A percentile compares a stretch with the other conserved stretches of the same genome.
Conservation (phyloP, 768 basidiomycete genomes). For the Boletus rufocinnamomeus region DNA sequence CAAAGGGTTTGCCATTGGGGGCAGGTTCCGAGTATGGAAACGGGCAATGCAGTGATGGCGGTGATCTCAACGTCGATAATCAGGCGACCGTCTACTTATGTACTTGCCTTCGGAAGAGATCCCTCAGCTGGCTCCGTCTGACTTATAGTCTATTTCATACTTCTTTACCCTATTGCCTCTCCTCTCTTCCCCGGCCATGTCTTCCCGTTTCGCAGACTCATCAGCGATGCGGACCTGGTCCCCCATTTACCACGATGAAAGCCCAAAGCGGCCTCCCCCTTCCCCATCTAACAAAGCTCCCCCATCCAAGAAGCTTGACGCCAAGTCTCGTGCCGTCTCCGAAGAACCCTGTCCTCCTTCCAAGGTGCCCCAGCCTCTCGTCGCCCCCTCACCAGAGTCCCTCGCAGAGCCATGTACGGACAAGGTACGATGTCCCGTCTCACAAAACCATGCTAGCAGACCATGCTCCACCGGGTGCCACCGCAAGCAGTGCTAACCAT, state of each 20-base stretch:
- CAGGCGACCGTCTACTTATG: conserved; percentile 35
- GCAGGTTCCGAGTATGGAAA: conserved; percentile 21
- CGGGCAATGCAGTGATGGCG: conserved; percentile 24
- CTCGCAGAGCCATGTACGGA: conserved; percentile 26
- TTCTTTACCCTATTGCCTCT: conserved; percentile 10
- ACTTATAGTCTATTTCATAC: conserved; percentile 32
- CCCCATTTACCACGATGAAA: conserved; percentile 31
- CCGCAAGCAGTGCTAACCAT: conserved; percentile 11
- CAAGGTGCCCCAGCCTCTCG: conserved; percentile 8
- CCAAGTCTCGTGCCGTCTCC: conserved; percentile 34
- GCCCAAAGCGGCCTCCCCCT: conserved; percentile 33
- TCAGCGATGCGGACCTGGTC: conserved; percentile 34
- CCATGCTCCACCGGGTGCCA: background rate
- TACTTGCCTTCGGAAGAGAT: conserved; percentile 29
- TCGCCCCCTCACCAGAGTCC: conserved; percentile 15
- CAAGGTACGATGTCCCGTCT: conserved; percentile 26
- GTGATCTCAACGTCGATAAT: conserved; percentile 34
- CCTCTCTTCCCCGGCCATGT: conserved; percentile 20
- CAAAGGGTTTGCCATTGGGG: conserved; percentile 26
- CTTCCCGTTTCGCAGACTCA: conserved; percentile 32
- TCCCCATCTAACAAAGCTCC: conserved; percentile 36
- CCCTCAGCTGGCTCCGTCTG: conserved; percentile 23
- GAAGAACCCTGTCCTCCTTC: conserved; percentile 25
- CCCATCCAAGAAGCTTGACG: conserved; percentile 34
- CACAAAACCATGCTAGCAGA: background rate